Percentiles rank a stretch among this genome's conserved stretches.
Evolutionary conservation across 768 basidiomycete genomes (phyloP).

Genomic region (Termitomyces bulborhizus): DNA sequence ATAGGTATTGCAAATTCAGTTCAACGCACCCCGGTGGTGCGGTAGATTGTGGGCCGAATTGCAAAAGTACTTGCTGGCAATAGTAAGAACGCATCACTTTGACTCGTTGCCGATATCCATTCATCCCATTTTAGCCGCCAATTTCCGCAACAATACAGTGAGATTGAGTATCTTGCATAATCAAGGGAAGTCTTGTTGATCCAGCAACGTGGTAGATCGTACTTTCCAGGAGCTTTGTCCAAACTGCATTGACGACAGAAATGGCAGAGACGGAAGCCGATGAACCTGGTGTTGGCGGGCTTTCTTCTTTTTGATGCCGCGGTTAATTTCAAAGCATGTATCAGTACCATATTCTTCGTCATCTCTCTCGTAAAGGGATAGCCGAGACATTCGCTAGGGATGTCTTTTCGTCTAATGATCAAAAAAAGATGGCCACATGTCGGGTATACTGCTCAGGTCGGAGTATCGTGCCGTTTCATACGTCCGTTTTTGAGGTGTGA

Average conservation of each 20-base stretch:
- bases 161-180: slow-evolving; percentile 19
- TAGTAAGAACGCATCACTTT: slow-evolving; percentile 43
- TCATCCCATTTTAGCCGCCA: slow-evolving; percentile 42
- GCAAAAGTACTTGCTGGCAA: slow-evolving; percentile 66
- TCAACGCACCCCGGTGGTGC: slow-evolving; percentile 42
- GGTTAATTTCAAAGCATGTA: neutral
- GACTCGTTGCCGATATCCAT: slow-evolving; percentile 13
- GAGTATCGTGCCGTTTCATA: neutral
- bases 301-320: too few relatives aligned
- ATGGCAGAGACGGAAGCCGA: slow-evolving; percentile 6
- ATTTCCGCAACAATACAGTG: slow-evolving; percentile 67
- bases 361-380: too few relatives aligned
- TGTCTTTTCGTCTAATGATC: neutral
- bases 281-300: too few relatives aligned
- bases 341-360: neutral
- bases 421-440: too few relatives aligned
- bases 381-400: too few relatives aligned
- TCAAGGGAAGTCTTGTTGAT: slow-evolving; percentile 10
- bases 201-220: slow-evolving; percentile 19
- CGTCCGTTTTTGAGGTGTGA: neutral
- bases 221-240: slow-evolving; percentile 23
- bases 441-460: neutral
- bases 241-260: slow-evolving; percentile 18
- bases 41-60: slow-evolving; percentile 49
- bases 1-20: slow-evolving; percentile 68